phyloP scores from a whole-genome alignment of 2,329 filamentous ascomycete genomes.

The Westerdykella aurantiaca region DNA sequence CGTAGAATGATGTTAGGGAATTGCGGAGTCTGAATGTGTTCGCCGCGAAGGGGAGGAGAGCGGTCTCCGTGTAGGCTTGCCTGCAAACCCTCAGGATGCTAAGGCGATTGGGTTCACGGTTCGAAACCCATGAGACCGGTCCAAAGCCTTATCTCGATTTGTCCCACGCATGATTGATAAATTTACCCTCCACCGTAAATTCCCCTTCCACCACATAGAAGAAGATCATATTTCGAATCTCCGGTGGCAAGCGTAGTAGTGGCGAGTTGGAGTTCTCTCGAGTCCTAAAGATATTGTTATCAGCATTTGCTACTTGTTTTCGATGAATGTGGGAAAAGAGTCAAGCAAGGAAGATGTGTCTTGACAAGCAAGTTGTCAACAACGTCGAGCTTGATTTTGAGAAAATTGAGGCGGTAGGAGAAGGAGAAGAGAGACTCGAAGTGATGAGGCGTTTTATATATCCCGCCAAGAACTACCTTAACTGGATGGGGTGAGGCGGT shows the following conservation, averaged over 20 bases:
- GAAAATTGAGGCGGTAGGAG: no score
- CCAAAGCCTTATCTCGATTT: not conserved
- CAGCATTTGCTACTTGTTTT: no score
- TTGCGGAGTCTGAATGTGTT: constrained; percentile 1
- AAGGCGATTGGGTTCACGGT: not conserved
- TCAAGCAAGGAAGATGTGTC: no score
- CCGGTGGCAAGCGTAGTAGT: constrained; percentile 6
- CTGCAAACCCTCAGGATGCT: constrained; percentile 4
- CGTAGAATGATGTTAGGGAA: not conserved
- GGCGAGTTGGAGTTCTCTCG: constrained; percentile 2
- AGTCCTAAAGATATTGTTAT: not conserved
- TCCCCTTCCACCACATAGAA: constrained; percentile 1
- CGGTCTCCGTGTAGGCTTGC: constrained; percentile 3
- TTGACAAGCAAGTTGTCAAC: no score
- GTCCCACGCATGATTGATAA: not conserved
- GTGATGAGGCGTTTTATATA: no score
- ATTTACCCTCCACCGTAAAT: not conserved
- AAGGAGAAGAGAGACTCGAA: no score
- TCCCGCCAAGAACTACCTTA: no score
- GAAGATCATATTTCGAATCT: constrained; percentile 9
- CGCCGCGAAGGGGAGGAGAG: constrained; percentile 1
- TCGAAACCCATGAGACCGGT: not conserved
- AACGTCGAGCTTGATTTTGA: no score
- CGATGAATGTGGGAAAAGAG: no score
- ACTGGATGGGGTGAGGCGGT: no score